Percentiles rank a stretch among this genome's conserved stretches.
phyloP scores from a whole-genome alignment of 202 grass and related monocot species.

The Carex arenaria region DNA sequence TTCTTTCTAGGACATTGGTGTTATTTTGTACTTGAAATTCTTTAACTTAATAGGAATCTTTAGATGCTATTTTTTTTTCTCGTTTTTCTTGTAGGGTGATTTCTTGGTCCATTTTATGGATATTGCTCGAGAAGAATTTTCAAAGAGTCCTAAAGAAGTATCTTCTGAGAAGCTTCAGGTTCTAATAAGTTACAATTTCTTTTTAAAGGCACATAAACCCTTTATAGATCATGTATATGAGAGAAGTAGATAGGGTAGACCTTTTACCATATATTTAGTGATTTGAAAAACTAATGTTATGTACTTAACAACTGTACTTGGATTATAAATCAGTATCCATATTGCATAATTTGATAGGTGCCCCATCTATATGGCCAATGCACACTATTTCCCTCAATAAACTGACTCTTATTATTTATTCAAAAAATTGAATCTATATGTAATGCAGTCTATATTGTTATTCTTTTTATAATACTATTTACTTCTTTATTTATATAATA shows the following conservation, averaged over 20 bases:
- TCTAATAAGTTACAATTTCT: background rate
- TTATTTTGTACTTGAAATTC: background rate
- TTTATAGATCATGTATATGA: slow-evolving; percentile 56
- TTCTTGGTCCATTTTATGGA: slow-evolving; percentile 99
- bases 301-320: background rate
- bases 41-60: background rate
- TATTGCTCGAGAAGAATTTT: slow-evolving; percentile 94
- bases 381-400: no score
- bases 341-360: background rate
- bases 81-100: slow-evolving; percentile 68
- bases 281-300: background rate
- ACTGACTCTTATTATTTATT: background rate
- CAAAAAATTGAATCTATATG: background rate
- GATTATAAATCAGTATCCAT: background rate
- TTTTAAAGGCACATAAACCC: slow-evolving; percentile 34
- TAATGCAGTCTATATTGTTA: background rate
- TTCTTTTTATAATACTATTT: slow-evolving; percentile 14
- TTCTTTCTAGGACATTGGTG: background rate
- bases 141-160: slow-evolving; percentile 81
- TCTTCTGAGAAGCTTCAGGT: slow-evolving; percentile 96
- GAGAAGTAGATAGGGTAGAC: background rate
- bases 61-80: slow-evolving; percentile 10
- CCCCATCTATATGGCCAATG: background rate
- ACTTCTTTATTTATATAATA: slow-evolving; percentile 30
- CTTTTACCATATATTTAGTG: background rate